Evolutionary conservation across 1,284 basidiomycete genomes (phyloP), one percentile per base, ranked within the genome.

Genomic region (Limonomyces culmigenus): DNA sequence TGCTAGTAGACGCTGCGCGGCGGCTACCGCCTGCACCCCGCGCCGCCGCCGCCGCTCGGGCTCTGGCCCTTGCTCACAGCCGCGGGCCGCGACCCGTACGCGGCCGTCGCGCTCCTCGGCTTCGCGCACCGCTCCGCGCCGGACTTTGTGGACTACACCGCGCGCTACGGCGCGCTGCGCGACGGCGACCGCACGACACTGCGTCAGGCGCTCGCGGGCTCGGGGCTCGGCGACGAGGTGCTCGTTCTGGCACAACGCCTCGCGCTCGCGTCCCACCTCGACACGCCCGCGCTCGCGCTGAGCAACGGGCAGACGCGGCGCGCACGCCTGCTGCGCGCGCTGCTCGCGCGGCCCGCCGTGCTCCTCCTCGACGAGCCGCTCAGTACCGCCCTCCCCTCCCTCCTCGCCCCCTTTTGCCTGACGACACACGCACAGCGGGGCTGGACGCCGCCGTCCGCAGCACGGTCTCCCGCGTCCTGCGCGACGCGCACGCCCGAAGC

Each of bases 261-360:
- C 50, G 68, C 65, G 2, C 57, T 92, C 33, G 48, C 53, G 2
- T 47, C 61, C 13, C 54, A 89, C 25, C 57, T 93, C n/a, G 78
- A 91, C 47, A 47, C 91, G 4, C 91, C 89, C 0, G 54, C 81
- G 13, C 65, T 93, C 4, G 81, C 83, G 1, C 54, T 97, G 35
- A 87, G 81, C 42, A 93, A 93, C 45, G 93, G 93, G 0, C 93
- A 98, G 60, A 95, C 80, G 15, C 58, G 93, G 25, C 60, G 88
- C 17, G 89, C 89, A 3, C 63, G 91, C 34, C 85, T 98, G 32
- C 63, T 85, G 2, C 74, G 74, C 43, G 84, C 86, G 0, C 54
- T 97, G 6, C 54, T 96, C 29, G 60, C 58, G 13, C 60, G 66
- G 29, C 84, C 87, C 0, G 65, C 74, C 40, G 45, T 95, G 33